Conservation (phyloP, 1,284 basidiomycete genomes). For the Malassezia psittaci region DNA sequence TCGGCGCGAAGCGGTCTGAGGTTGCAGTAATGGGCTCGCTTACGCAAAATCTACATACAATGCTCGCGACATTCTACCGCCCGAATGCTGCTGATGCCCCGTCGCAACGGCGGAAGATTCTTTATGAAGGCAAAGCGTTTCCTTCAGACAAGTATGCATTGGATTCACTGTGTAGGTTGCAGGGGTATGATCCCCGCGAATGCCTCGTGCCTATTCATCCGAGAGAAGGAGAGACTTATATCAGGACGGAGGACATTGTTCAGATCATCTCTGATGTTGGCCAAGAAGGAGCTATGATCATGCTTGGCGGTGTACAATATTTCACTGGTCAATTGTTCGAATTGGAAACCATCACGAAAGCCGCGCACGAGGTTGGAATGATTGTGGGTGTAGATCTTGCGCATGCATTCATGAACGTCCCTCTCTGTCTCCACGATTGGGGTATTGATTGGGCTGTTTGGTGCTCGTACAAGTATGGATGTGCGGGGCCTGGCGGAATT, state of each 20-base stretch:
- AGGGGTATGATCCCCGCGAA: slow-evolving; percentile 65
- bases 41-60: slow-evolving; percentile 85
- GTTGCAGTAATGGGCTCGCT: slow-evolving; percentile 87
- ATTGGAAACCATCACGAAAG: slow-evolving; percentile 68
- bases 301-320: slow-evolving; percentile 58
- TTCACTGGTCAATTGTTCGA: slow-evolving; percentile 96
- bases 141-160: slow-evolving; percentile 97
- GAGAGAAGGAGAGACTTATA: slow-evolving; percentile 68
- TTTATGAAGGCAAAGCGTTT: slow-evolving; percentile 88
- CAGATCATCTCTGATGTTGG: slow-evolving; percentile 55
- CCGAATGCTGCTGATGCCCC: slow-evolving; percentile 54
- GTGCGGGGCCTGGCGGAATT: slow-evolving; percentile 87
- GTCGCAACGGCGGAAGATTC: slow-evolving; percentile 63
- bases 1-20: slow-evolving; percentile 77
- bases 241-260: slow-evolving; percentile 83
- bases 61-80: slow-evolving; percentile 87
- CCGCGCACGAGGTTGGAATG: slow-evolving; percentile 66
- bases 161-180: slow-evolving; percentile 69
- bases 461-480: slow-evolving; percentile 63
- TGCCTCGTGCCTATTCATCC: slow-evolving; percentile 72
- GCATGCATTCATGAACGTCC: slow-evolving; percentile 88
- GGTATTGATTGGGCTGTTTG: slow-evolving; percentile 72
- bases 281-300: slow-evolving; percentile 31
- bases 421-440: slow-evolving; percentile 81
- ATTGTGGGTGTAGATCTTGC: slow-evolving; percentile 92